Percentiles rank a stretch among this genome's conserved stretches.
These are phyloP conservation scores for Corchorus capsularis DNA, from an alignment of 345 rosid species.

Conservation along the genomic window DNA sequence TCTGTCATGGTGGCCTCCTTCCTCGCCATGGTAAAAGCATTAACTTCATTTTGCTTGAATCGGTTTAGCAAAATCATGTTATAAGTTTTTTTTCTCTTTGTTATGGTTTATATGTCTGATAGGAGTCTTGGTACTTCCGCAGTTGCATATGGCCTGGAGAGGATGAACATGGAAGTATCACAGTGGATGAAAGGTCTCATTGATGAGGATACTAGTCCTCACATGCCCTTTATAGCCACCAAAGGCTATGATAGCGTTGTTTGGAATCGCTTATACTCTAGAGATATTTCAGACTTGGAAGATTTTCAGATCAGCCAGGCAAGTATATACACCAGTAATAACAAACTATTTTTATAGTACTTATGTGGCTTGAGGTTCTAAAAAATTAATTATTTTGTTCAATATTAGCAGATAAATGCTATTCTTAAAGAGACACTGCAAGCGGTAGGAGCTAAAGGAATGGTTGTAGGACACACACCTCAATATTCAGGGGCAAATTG, in stretches of 20 bases:
- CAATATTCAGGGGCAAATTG: slow-evolving; percentile 81
- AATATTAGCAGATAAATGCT: slow-evolving; percentile 53
- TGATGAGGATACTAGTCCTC: slow-evolving; percentile 41
- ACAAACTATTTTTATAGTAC: too few species aligned
- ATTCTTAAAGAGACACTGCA: slow-evolving; percentile 67
- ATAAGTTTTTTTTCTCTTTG: slow-evolving; percentile 6
- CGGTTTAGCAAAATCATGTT: background rate
- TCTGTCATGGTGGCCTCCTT: slow-evolving; percentile 96
- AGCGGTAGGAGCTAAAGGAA: slow-evolving; percentile 73
- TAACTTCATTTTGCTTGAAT: slow-evolving; percentile 17
- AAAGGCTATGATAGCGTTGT: slow-evolving; percentile 86
- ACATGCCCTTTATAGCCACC: slow-evolving; percentile 76
- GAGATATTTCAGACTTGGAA: slow-evolving; percentile 59
- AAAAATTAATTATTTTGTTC: slow-evolving; percentile 5
- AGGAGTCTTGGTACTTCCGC: slow-evolving; percentile 38
- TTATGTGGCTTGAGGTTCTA: slow-evolving; percentile 15
- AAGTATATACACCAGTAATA: slow-evolving; percentile 32
- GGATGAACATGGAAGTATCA: slow-evolving; percentile 81
- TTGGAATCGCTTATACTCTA: slow-evolving; percentile 87
- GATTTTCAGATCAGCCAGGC: slow-evolving; percentile 71
- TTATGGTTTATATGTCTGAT: slow-evolving; percentile 29
- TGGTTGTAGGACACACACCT: slow-evolving; percentile 99
- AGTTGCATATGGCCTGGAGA: slow-evolving; percentile 87
- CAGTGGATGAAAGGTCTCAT: slow-evolving; percentile 78
- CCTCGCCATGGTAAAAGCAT: slow-evolving; percentile 76